phyloP scores from a whole-genome alignment of 805 yeast genomes.

The Ogataea minuta region DNA sequence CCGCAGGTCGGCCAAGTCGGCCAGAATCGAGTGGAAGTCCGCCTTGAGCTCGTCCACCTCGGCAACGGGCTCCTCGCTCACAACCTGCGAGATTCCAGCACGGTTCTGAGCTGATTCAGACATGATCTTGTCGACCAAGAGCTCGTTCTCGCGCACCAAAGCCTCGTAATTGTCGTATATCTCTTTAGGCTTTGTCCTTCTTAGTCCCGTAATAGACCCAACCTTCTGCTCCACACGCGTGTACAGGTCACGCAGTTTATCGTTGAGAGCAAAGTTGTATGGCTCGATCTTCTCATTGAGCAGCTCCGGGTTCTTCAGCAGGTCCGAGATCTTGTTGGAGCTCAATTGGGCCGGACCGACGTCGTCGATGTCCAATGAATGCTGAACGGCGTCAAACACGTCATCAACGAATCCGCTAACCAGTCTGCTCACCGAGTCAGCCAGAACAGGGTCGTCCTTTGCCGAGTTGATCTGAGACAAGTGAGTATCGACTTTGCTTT shows the following conservation, averaged over 20 bases:
- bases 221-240: slow-evolving; percentile 63
- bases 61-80: slow-evolving; percentile 1
- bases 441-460: slow-evolving; percentile 17
- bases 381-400: slow-evolving; percentile 55
- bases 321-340: slow-evolving; percentile 8
- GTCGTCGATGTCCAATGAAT: slow-evolving; percentile 61
- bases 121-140: slow-evolving; percentile 13
- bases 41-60: slow-evolving; percentile 10
- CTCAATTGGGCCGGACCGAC: slow-evolving; percentile 23
- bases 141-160: slow-evolving; percentile 23
- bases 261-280: slow-evolving; percentile 64
- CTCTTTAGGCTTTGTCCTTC: slow-evolving; percentile 50
- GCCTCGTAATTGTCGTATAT: slow-evolving; percentile 38
- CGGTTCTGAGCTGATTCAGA: slow-evolving; percentile 21
- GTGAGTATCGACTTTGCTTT: slow-evolving; percentile 40
- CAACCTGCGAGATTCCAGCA: slow-evolving; percentile 3
- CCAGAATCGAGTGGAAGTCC: slow-evolving; percentile 21
- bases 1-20: slow-evolving; percentile 36
- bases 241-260: slow-evolving; percentile 53
- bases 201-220: slow-evolving; percentile 50
- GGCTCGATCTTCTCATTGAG: slow-evolving; percentile 53
- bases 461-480: slow-evolving; percentile 11
- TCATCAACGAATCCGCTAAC: slow-evolving; percentile 48
- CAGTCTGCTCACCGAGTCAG: slow-evolving; percentile 39
- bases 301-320: slow-evolving; percentile 19